These are phyloP conservation scores for Arthrocladium fulminans DNA, from an alignment of 2,329 filamentous ascomycete species.

Conservation along the genomic window DNA sequence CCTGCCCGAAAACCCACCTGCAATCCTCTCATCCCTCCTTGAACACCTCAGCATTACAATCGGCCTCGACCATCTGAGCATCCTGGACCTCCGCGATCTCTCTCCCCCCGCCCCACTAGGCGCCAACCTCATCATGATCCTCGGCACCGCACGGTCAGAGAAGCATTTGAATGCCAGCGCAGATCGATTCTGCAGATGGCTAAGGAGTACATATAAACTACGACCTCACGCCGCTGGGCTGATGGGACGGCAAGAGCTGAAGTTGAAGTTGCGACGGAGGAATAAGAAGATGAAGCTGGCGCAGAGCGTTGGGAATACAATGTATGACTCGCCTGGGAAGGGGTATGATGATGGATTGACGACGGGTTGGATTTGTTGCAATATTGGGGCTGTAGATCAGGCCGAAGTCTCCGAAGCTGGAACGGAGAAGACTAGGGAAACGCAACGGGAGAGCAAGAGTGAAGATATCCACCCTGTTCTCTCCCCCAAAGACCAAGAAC, in stretches of 20 bases:
- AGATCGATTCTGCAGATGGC: slow-evolving; percentile 79
- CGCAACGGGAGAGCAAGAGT: slow-evolving; percentile 16
- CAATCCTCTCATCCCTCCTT: slow-evolving; percentile 62
- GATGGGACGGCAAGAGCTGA: slow-evolving; percentile 81
- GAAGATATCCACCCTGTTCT: slow-evolving; percentile 11
- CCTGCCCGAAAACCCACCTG: slow-evolving; percentile 60
- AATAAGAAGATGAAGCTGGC: slow-evolving; percentile 73
- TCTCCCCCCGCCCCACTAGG: slow-evolving; percentile 83
- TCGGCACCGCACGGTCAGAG: slow-evolving; percentile 83
- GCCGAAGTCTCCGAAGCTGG: slow-evolving; percentile 10
- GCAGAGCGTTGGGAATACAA: slow-evolving; percentile 56
- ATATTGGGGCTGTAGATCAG: slow-evolving; percentile 56
- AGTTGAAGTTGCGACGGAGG: slow-evolving; percentile 72
- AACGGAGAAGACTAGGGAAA: neutral
- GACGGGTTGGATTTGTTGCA: slow-evolving; percentile 94
- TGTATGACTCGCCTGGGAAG: slow-evolving; percentile 41
- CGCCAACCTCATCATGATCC: slow-evolving; percentile 80
- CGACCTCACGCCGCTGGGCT: slow-evolving; percentile 75
- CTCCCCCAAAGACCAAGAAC: slow-evolving; percentile 14
- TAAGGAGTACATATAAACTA: slow-evolving; percentile 63
- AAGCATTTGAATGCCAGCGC: slow-evolving; percentile 88
- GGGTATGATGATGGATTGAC: slow-evolving; percentile 74
- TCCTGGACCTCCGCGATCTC: slow-evolving; percentile 75
- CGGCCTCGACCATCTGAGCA: slow-evolving; percentile 69
- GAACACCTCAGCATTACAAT: slow-evolving; percentile 74